Conservation (phyloP, 2,329 filamentous ascomycete genomes). For the Calycina marina region DNA sequence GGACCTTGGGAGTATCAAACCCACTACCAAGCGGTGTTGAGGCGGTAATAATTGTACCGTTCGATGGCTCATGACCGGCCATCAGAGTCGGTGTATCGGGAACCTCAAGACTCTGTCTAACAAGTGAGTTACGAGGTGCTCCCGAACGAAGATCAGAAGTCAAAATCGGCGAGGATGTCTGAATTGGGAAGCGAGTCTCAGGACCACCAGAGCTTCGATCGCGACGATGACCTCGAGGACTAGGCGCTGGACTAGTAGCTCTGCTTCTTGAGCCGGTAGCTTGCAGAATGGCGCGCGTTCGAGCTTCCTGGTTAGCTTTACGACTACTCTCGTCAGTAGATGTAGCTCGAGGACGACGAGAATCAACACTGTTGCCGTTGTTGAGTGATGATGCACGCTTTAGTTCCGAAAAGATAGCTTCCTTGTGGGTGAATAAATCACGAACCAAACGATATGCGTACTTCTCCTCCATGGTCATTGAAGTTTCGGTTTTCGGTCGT, state of each 20-base stretch:
- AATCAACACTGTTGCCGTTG: slow-evolving; percentile 44
- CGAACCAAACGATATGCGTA: slow-evolving; percentile 82
- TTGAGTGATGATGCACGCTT: slow-evolving; percentile 63
- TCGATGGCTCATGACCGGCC: slow-evolving; percentile 2
- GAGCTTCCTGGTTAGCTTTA: slow-evolving; percentile 85
- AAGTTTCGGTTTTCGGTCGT: slow-evolving; percentile 73
- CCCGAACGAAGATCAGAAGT: slow-evolving; percentile 32
- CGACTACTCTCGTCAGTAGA: slow-evolving; percentile 94
- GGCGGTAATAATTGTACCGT: slow-evolving; percentile 11
- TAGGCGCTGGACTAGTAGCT: slow-evolving; percentile 57
- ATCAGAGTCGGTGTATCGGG: slow-evolving; percentile 29
- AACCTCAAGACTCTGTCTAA: slow-evolving; percentile 64
- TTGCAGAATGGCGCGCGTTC: slow-evolving; percentile 64
- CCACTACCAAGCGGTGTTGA: slow-evolving; percentile 14
- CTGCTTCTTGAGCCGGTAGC: slow-evolving; percentile 41
- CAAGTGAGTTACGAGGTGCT: slow-evolving; percentile 17
- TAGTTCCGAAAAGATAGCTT: slow-evolving; percentile 86
- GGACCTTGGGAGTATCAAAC: too few relatives aligned
- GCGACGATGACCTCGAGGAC: slow-evolving; percentile 50
- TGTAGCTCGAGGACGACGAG: slow-evolving; percentile 66
- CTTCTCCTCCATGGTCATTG: slow-evolving; percentile 87
- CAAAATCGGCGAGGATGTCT: slow-evolving; percentile 45
- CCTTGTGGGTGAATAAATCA: slow-evolving; percentile 87
- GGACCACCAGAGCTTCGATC: slow-evolving; percentile 64
- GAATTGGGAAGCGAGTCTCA: slow-evolving; percentile 74